Base-by-base conservation (phyloP, 345 rosid genomes). In the Erysimum cheiranthoides region DNA sequence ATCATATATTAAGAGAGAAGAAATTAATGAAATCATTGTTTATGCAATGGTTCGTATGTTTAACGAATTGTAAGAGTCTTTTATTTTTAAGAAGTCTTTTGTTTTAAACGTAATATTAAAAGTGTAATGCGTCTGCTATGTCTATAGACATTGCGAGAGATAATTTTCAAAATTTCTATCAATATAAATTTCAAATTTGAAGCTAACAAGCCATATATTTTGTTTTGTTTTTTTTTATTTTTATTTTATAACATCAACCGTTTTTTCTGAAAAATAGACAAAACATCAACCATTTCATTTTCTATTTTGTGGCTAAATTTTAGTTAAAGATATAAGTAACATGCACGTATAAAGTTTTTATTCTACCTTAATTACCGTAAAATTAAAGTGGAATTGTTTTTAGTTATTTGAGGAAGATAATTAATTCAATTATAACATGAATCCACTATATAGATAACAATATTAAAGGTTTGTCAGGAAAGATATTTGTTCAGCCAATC, bases 141-240 rank as follows among this genome's bases (percentile, higher is more conserved):
- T 61, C 74, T 40, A 36, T 60, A 62, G 69, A 60, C 79, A 59
- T 68, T 59, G 73, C 79, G 16, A 76, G 74, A 53, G 79, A 68
- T 35, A 52, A 36, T 39, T 51, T 74, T 45, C 42, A 60, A 50
- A 31, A 4, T 28, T 31, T 31, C n/a, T 61, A 47, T 31, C 25
- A 50, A 75, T 49, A 28, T 57, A 36, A 14, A 2, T 30, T 38
- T 40, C 2, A 36, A 14, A 2, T 30, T 38, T 42, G 1, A 50
- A 62, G 32, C 69, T 38, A 49, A n/a, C n/a, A 39, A 73, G 17
- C 43, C 34, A 18, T 59, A 3, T 35, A 7, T 35, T 5, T 50
- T 18, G 1, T 27, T 52, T 27, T 27, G 27, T 5, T 53, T 3
- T 28, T 13, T 1, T 52, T 7, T 25, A 27, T 1, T n/a, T n/a